Base-by-base conservation (phyloP, 2,329 filamentous ascomycete species). In the Alternaria triticina region DNA sequence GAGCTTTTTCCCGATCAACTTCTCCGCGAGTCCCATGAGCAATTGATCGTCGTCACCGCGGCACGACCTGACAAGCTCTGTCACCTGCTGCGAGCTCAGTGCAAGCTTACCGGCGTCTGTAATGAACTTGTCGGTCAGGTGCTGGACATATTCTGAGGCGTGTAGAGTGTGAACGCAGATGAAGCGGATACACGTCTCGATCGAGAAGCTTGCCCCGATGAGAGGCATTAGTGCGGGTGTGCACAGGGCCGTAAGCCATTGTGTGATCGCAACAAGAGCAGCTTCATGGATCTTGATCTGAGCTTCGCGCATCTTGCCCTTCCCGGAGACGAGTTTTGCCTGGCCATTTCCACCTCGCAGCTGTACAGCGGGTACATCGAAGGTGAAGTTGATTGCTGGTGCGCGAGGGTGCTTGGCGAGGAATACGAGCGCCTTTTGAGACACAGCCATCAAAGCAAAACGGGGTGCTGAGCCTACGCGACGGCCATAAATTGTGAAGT, bases 351-450 rank as follows among this genome's bases (percentile, higher is more conserved):
- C 17, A 8, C 27, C 23, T 25, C 12, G 33, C n/a, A 20, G 12
- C 6, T 28, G 22, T 27, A 36, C 56, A 6, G 28, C 28, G 46
- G 56, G 36, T 11, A 52, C 25, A 17, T 59, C 33, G 36, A 51
- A 59, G 13, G 47, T 59, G 36, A 59, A 59, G 36, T 59, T 45
- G 47, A 59, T 51, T 40, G 56, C 56, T 23, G 56, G 46, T 51
- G 47, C 47, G 20, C n/a, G 10, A 13, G 46, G 33, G 3, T 58
- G 33, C 33, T 51, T 52, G 10, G 6, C 36, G 43, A 58, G 22
- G 46, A 30, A 51, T 13, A 15, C 23, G 5, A 52, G 33, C 3
- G 40, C 33, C 3, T 3, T 58, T 5, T 23, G 46, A 22, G 22
- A 44, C 2, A 52, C n/a, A 13, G 57, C 47, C 47, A 54, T 54